phyloP scores from a whole-genome alignment of 2,329 filamentous ascomycete species.

The Hymenoscyphus occultus region DNA sequence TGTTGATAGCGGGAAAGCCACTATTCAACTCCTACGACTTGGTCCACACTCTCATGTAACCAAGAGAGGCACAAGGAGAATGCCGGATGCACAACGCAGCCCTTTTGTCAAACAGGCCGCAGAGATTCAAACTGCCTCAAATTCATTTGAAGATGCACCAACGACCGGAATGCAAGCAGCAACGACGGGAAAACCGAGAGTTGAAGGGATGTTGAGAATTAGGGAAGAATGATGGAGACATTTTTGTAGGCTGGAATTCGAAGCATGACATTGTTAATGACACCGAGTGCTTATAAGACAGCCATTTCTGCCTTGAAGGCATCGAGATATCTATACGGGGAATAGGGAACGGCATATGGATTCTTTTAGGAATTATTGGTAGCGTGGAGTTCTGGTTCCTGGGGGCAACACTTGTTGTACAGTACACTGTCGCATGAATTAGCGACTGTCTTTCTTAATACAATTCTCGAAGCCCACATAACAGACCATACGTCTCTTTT shows the following conservation, averaged over 20 bases:
- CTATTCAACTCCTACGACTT: background rate
- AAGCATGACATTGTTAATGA: slow-evolving; percentile 1
- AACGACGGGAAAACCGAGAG: background rate
- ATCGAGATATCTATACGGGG: background rate
- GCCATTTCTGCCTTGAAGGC: background rate
- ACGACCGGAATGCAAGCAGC: background rate
- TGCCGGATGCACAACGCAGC: background rate
- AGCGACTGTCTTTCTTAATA: background rate
- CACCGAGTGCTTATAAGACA: background rate
- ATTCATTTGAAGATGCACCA: background rate
- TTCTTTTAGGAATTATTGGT: background rate
- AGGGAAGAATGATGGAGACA: background rate
- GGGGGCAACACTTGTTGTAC: background rate
- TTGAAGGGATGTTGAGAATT: background rate
- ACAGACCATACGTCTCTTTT: background rate
- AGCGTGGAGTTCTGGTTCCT: slow-evolving; percentile 1
- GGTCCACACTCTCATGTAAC: background rate
- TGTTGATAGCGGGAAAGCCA: background rate
- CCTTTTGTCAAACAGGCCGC: background rate
- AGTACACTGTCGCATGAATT: background rate
- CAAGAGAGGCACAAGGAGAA: background rate
- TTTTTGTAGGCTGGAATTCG: background rate
- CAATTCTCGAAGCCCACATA: background rate
- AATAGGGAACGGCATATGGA: background rate
- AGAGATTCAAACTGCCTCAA: background rate